Evolutionary conservation across 441 rosid genomes (phyloP), one percentile per base, ranked within the genome.

Genomic region (Bocquillonia castaneifolia): DNA sequence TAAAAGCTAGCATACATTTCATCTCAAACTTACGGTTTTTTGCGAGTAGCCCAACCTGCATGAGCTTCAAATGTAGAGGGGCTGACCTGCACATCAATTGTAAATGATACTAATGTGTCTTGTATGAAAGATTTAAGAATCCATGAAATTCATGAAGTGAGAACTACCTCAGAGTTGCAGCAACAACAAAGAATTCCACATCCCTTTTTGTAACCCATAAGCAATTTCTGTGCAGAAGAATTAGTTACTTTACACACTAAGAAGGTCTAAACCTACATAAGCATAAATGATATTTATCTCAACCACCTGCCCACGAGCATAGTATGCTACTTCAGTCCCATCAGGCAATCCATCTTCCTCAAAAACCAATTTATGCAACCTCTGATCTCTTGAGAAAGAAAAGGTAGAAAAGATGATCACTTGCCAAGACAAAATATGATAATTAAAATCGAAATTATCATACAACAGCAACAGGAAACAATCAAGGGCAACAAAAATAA

Each of bases 11-110:
- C 67, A 69, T 23, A 31, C 15, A 67, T 60, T 17, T 59, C 68
- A 60, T 60, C 22, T 20, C 63, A 50, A 64, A 80, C 93, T 81
- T 80, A 91, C 98, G 93, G 95, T 83, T 91, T 93, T 77, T 83
- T 86, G 78, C 97, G 92, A 76, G 98, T 83, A 68, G 96, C 88
- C 95, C 98, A 93, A 78, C 98, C 97, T 74, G 98, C 98, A 83
- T 93, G 98, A 83, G 89, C 96, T 83, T 93, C 97, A 68, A 93
- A 93, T 34, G 84, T 86, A 61, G 98, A 91, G 73, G 99, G 90
- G 84, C 99, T 94, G 79, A 94, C 98, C 99, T 94, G 90, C 80
- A 76, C 64, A 57, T 71, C 68, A 72, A 58, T 71, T 39, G 69
- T 55, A 66, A 67, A 59, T 55, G 54, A 50, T 70, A 42, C 55